Conservation (phyloP, 2,329 filamentous ascomycete species). For the Microcyclospora pomicola region DNA sequence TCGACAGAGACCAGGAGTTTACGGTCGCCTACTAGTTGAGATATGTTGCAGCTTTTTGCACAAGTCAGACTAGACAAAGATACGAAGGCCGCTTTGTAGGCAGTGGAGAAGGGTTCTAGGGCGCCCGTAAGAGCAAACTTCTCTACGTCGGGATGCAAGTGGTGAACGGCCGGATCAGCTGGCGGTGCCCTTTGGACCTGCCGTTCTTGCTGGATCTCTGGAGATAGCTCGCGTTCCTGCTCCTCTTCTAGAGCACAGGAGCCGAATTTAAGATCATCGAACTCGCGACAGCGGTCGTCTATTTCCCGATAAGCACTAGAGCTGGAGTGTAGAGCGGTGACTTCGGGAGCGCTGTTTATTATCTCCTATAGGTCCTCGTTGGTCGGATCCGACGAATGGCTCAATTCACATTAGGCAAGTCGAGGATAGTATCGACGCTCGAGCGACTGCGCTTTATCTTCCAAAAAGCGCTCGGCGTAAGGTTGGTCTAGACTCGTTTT, state of each 20-base stretch:
- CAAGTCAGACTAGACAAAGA: conserved; percentile 31
- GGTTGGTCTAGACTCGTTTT: conserved; percentile 6
- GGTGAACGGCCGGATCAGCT: conserved; percentile 28
- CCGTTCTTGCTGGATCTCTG: conserved; percentile 48
- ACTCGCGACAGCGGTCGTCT: conserved; percentile 7
- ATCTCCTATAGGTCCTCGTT: background rate
- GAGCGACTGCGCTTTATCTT: conserved; percentile 41
- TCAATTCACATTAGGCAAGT: background rate
- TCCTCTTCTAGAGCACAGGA: conserved; percentile 43
- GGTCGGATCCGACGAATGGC: conserved; percentile 1
- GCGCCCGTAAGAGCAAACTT: conserved; percentile 28
- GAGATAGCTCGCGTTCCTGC: conserved; percentile 53
- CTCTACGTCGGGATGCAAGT: conserved; percentile 30
- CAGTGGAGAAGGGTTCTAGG: conserved; percentile 15
- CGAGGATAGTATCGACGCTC: conserved; percentile 34
- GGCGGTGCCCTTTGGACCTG: conserved; percentile 35
- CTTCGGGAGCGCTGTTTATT: background rate
- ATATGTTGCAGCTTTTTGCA: conserved; percentile 19
- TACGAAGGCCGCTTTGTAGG: conserved; percentile 34
- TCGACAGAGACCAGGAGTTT: conserved; percentile 37
- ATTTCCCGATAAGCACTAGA: background rate
- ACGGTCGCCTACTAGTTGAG: conserved; percentile 22
- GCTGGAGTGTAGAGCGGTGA: background rate
- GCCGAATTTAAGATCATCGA: conserved; percentile 9
- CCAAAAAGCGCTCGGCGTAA: conserved; percentile 35